phyloP scores from a whole-genome alignment of 257 asterid species.

The Solanum okadae region DNA sequence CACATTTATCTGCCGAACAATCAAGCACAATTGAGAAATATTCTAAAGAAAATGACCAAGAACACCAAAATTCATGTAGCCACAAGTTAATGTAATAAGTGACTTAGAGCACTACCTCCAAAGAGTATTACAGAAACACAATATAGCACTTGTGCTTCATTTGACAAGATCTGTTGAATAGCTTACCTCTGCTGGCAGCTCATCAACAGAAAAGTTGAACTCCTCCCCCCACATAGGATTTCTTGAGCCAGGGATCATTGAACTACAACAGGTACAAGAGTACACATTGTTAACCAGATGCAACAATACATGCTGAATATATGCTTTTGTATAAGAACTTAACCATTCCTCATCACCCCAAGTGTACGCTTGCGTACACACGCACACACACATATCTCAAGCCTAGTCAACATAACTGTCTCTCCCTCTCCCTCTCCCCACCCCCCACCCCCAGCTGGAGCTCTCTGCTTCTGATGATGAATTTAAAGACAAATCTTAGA shows the following conservation, averaged over 20 bases:
- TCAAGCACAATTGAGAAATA: neutral
- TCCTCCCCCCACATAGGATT: slow-evolving; percentile 99
- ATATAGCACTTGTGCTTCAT: neutral
- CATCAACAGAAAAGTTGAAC: slow-evolving; percentile 76
- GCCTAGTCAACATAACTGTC: neutral
- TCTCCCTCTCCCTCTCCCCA: neutral
- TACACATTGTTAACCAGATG: neutral
- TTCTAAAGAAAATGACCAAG: neutral
- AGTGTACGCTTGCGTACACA: neutral
- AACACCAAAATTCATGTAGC: neutral
- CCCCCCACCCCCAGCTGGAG: neutral
- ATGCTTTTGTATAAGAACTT: neutral
- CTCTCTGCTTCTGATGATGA: neutral
- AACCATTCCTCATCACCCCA: neutral
- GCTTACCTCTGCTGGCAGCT: slow-evolving; percentile 78
- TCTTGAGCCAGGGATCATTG: slow-evolving; percentile 97
- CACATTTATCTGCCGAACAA: slow-evolving; percentile 60
- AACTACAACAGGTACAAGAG: slow-evolving; percentile 39
- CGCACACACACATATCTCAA: neutral
- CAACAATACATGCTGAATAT: neutral
- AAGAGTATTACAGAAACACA: neutral
- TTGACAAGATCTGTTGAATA: neutral
- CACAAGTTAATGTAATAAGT: neutral
- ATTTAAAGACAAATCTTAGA: neutral
- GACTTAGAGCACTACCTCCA: neutral